Evolutionary conservation across 352 stramenopile genomes (phyloP), one percentile per base, ranked within the genome.

Genomic region (Globisporangium polare): DNA sequence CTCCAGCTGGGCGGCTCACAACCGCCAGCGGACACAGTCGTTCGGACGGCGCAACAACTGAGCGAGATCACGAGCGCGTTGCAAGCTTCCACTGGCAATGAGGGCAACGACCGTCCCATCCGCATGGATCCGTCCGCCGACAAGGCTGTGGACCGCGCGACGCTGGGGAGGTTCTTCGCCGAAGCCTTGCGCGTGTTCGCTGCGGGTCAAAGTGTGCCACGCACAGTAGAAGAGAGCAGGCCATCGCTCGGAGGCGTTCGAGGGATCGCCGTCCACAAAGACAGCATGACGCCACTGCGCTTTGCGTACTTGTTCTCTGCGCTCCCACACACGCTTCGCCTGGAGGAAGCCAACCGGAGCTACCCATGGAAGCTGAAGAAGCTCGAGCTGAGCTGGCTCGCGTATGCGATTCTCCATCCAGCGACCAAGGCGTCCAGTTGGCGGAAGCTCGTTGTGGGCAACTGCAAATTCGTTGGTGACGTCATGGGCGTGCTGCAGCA

Each of bases 241-340:
- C 2, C n/a, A 1, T 6, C 47, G 9, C 18, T 53, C 9, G 4
- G 26, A 24, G 47, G 26, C 17, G 13, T 37, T 37, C 47, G 26
- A 22, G 26, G 15, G 15, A n/a, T 53, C 8, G 17, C 47, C 6
- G 17, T 53, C 15, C 26, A 53, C 47, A 53, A 53, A 53, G 47
- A 53, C 47, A 53, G 47, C 47, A 39, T 54, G 43, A 29, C 29
- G 10, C 31, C 22, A 13, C 29, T 49, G 27, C 22, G n/a, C 0
- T 54, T 62, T 22, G 45, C 45, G 29, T 62, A 43, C 22, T 41
- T 62, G 13, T 47, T 27, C 56, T 62, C 57, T 5, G 27, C 54
- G 54, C 54, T 61, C 3, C 54, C 54, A 3, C 15, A 50, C 45
- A 39, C 45, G 17, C 57, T 63, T 0, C 22, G 45, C 17, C 6